Conservation (phyloP, 345 rosid species). For the Moricandia moricandioides region DNA sequence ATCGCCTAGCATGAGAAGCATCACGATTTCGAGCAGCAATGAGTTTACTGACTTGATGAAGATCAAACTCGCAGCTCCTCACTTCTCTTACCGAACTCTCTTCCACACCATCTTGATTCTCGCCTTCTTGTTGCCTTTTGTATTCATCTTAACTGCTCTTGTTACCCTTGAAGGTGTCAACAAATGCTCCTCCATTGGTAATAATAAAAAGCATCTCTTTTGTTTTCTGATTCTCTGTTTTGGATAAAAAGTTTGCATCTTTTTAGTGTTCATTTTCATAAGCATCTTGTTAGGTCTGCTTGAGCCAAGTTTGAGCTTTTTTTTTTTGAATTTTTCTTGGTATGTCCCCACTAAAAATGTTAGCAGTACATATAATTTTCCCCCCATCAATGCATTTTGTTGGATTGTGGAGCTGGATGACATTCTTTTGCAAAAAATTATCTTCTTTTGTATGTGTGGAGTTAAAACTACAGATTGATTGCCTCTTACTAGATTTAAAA, state of each 20-base stretch:
- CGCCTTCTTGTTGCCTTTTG: conserved; percentile 97
- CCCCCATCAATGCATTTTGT: conserved; percentile 20
- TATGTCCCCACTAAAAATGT: not conserved
- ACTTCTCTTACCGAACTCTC: conserved; percentile 93
- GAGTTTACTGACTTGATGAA: conserved; percentile 99
- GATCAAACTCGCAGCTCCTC: conserved; percentile 99
- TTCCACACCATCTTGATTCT: conserved; percentile 92
- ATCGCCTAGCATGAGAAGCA: conserved; percentile 99
- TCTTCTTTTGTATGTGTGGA: no score
- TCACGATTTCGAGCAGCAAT: conserved; percentile 95
- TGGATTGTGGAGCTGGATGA: conserved; percentile 21
- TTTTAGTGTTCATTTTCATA: not conserved
- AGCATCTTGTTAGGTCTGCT: no score
- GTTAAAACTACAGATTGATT: no score
- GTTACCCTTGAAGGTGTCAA: conserved; percentile 99
- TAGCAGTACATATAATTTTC: not conserved
- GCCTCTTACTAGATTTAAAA: no score
- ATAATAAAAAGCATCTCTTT: not conserved
- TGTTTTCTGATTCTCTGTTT: not conserved
- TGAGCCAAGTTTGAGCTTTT: no score
- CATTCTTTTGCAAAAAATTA: no score
- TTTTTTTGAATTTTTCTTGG: no score
- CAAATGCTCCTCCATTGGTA: conserved; percentile 99
- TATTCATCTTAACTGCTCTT: conserved; percentile 94
- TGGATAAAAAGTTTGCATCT: not conserved